Percentiles rank a stretch among this genome's conserved stretches.
phyloP scores from a whole-genome alignment of 768 basidiomycete genomes.

The Artomyces pyxidatus region DNA sequence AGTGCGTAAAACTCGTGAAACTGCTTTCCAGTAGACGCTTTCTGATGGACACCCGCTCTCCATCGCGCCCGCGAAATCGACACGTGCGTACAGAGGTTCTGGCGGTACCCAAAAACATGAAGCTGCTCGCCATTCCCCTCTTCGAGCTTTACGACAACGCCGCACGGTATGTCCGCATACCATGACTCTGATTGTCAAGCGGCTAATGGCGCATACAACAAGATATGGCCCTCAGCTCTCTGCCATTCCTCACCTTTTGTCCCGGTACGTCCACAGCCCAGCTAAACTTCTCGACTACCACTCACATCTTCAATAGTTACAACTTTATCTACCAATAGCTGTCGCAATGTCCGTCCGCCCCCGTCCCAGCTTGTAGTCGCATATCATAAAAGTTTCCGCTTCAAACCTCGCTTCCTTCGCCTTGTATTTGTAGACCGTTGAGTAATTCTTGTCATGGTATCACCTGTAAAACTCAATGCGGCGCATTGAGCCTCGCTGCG shows the following conservation, averaged over 20 bases:
- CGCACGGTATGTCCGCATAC: slow-evolving; percentile 47
- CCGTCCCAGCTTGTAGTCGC: neutral
- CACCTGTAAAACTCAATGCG: too few species aligned
- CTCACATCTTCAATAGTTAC: slow-evolving; percentile 25
- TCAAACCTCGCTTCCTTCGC: too few species aligned
- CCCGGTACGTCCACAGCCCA: slow-evolving; percentile 42
- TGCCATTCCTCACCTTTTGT: slow-evolving; percentile 87
- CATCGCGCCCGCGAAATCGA: too few species aligned
- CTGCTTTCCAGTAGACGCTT: too few species aligned
- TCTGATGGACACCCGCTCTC: neutral
- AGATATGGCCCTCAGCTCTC: slow-evolving; percentile 91
- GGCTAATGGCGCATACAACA: slow-evolving; percentile 2
- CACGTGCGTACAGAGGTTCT: slow-evolving; percentile 63
- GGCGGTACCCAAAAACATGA: slow-evolving; percentile 98
- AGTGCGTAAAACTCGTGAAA: too few species aligned
- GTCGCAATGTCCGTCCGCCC: neutral
- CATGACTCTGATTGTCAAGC: neutral
- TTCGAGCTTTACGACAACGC: slow-evolving; percentile 98
- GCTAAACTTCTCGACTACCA: neutral
- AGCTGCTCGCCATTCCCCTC: slow-evolving; percentile 90
- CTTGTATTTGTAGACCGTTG: too few species aligned
- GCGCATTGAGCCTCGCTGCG: too few species aligned
- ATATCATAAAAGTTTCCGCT: too few species aligned
- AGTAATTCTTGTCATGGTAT: too few species aligned
- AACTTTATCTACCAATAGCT: slow-evolving; percentile 18